Evolutionary conservation across 2,329 filamentous ascomycete genomes (phyloP).

Genomic region (Graphium sp.): DNA sequence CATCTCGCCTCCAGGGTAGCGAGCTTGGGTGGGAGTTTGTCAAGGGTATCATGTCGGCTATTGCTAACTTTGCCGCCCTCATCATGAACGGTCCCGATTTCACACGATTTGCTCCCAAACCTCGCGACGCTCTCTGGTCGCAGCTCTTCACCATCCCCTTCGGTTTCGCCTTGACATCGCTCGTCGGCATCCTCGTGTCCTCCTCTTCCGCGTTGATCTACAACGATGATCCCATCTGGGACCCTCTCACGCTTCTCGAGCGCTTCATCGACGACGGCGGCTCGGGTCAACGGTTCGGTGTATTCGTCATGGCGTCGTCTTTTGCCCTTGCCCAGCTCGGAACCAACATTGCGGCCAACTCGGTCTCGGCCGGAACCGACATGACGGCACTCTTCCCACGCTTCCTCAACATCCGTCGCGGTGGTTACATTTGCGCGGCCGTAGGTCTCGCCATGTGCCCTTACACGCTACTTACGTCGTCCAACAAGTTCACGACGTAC

Average conservation of each 20-base stretch:
- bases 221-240: slow-evolving; percentile 48
- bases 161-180: slow-evolving; percentile 63
- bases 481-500: slow-evolving; percentile 81
- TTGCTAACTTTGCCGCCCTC: slow-evolving; percentile 80
- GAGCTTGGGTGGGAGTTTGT: slow-evolving; percentile 68
- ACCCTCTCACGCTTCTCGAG: slow-evolving; percentile 51
- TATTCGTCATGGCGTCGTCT: slow-evolving; percentile 54
- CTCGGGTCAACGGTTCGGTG: slow-evolving; percentile 53
- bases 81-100: slow-evolving; percentile 78
- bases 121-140: slow-evolving; percentile 61
- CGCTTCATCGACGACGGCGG: slow-evolving; percentile 53
- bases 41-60: slow-evolving; percentile 72
- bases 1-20: slow-evolving; percentile 44
- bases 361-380: slow-evolving; percentile 67
- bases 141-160: slow-evolving; percentile 61
- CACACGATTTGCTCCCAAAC: slow-evolving; percentile 63
- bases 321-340: slow-evolving; percentile 70
- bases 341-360: slow-evolving; percentile 79
- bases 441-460: slow-evolving; percentile 78
- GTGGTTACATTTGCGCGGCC: slow-evolving; percentile 68
- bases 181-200: slow-evolving; percentile 68
- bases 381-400: slow-evolving; percentile 67
- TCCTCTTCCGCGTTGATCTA: slow-evolving; percentile 57
- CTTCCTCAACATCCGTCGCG: slow-evolving; percentile 71
- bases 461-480: slow-evolving; percentile 57